phyloP scores from a whole-genome alignment of 257 asterid species.

The Plectranthus barbatus region DNA sequence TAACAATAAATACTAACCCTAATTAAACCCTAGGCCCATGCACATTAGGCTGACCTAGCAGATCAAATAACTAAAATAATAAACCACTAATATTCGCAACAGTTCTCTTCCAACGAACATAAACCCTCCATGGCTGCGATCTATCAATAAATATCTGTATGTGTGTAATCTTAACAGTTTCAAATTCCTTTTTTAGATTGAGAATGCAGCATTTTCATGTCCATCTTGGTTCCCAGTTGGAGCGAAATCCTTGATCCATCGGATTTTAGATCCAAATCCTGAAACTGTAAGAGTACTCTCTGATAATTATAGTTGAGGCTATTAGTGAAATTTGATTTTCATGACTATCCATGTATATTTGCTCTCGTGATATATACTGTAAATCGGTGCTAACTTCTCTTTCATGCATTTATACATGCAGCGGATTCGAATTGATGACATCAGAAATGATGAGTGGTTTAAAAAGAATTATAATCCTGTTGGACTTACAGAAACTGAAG shows the following conservation, averaged over 20 bases:
- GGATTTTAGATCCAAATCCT: conserved; percentile 82
- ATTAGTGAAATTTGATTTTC: neutral
- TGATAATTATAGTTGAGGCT: neutral
- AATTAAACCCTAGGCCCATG: no score
- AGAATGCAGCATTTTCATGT: conserved; percentile 78
- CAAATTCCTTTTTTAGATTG: conserved; percentile 57
- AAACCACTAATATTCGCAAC: no score
- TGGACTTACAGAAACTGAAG: conserved; percentile 70
- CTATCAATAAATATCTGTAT: neutral
- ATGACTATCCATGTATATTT: neutral
- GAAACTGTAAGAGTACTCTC: conserved; percentile 46
- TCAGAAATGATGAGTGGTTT: conserved; percentile 93
- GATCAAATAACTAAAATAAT: no score
- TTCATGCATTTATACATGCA: conserved; percentile 28
- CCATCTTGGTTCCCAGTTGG: conserved; percentile 96
- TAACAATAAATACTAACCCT: no score
- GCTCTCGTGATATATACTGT: neutral
- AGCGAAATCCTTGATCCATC: conserved; percentile 80
- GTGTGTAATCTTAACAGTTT: neutral
- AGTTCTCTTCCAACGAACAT: no score
- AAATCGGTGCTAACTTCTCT: conserved; percentile 7
- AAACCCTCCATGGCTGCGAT: no score
- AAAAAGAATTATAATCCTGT: conserved; percentile 66
- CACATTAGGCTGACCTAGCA: no score
- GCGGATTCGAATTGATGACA: conserved; percentile 86